Conservation (phyloP, 331 rosid genomes). For the Rhamnella rubrinervis region DNA sequence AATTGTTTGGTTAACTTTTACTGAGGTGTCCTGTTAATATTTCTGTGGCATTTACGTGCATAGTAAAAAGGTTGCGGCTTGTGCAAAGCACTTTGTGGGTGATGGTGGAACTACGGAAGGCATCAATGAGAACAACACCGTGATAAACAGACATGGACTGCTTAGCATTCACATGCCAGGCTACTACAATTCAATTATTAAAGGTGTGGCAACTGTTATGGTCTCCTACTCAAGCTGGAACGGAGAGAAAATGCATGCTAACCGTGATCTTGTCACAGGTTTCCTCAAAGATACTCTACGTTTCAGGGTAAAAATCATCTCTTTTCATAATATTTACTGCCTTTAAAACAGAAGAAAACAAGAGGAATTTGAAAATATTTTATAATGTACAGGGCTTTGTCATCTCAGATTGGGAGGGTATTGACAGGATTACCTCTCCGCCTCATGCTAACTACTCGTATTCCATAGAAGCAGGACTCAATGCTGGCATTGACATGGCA, state of each 20-base stretch:
- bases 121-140: constrained; percentile 60
- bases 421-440: constrained; percentile 68
- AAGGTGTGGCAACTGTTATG: constrained; percentile 71
- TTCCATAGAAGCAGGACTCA: constrained; percentile 56
- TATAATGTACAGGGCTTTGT: constrained; percentile 60
- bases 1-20: not conserved
- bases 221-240: constrained; percentile 77
- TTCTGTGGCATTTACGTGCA: not conserved
- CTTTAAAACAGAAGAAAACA: not conserved
- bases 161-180: constrained; percentile 65
- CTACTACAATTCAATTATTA: constrained; percentile 49
- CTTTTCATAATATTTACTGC: not conserved
- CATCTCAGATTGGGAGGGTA: constrained; percentile 72
- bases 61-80: constrained; percentile 47
- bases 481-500: constrained; percentile 78
- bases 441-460: constrained; percentile 60
- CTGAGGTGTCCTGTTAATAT: not conserved
- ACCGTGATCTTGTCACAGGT: constrained; percentile 50
- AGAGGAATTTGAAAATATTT: not conserved
- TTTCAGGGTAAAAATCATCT: constrained; percentile 47
- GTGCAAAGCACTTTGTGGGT: constrained; percentile 74
- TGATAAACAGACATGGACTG: constrained; percentile 42
- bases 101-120: constrained; percentile 76
- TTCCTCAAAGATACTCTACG: constrained; percentile 57
- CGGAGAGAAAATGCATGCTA: constrained; percentile 62